Evolutionary conservation across 2,329 filamentous ascomycete species (phyloP), one percentile per base, ranked within the genome.

Genomic region (Colletotrichum tofieldiae): DNA sequence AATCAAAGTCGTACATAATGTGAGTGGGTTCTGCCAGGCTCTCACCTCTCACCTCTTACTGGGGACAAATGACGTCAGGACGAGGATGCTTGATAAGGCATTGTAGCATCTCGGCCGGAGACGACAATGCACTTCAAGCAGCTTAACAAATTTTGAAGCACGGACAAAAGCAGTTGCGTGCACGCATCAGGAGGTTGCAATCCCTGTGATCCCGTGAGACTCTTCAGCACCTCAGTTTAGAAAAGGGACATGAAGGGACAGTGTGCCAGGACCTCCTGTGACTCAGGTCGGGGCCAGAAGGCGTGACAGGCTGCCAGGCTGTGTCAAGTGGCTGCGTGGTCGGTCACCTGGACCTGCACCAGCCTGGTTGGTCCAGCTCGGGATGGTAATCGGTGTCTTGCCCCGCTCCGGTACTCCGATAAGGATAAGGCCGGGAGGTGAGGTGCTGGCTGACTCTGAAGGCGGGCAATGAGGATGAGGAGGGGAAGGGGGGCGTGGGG

Each of bases 391-490:
- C 70, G 70, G 66, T 72, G 60, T 72, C 54, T 60, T 65, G 66
- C 70, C 70, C 66, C 59, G 54, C 66, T 70, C 70, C 70, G 70
- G 61, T 43, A 72, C 65, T 70, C 70, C 70, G 70, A 72, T 72
- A 70, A 72, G 70, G 70, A 72, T 72, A 70, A 72, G 65, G 54
- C 37, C 18, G n/a, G 54, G 47, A 52, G 63, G 39, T 35, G 35
- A 54, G 55, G 37, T 65, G 60, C 52, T 52, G 20, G 54, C 39
- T 68, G 58, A 67, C 26, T 18, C 39, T 43, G 45, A 43, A 67
- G 37, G 56, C 32, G 32, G 20, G 47, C 32, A 29, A 23, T 37
- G 47, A 43, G 54, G 35, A 14, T 51, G 32, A 39, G 14, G 51
- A 60, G 45, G 37, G 39, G 47, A 55, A 35, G 35, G 49, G 60